Evolutionary conservation across 768 basidiomycete species (phyloP), one percentile per base, ranked within the genome.

Genomic region (Tricholoma furcatifolium): DNA sequence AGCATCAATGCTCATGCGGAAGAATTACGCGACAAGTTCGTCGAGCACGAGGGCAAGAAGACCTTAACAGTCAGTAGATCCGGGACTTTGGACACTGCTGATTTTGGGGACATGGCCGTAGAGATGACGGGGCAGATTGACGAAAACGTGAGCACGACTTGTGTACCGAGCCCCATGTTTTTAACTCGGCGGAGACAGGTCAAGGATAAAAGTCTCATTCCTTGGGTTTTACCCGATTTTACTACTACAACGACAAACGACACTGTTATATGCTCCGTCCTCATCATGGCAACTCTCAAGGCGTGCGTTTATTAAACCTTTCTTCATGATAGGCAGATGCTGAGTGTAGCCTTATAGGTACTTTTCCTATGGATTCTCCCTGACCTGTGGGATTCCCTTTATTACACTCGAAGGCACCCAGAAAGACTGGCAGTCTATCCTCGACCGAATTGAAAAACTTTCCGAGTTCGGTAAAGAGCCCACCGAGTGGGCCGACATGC

Each of bases 21-120:
- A 44, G 62, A 65, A 1, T 58, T 75, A 12, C 63, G 72, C 5
- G 36, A 56, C 2, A 54, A 64, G 8, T 75, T 76, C 49, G 71
- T 73, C 2, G 59, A 60, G 2, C 73, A 72, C 23, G 62, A 67
- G 15, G 73, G 63, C 6, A 60, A 71, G 53, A 65, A 69, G 38
- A 38, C 59, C 4, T 52, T 79, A 23, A 49, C 59, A 2, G 51
- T 76, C 17, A n/a, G 46, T 5, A 21, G 6, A 3, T 17, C 39
- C n/a, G 54, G 51, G 3, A 57, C 18, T 7, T 51, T 65, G 7
- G 58, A 63, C 30, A 47, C 44, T 39, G 34, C 71, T 24, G 68
- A 78, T 54, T 70, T 71, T 17, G 65, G 65, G 3, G 40, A 47
- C 42, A 68, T 67, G 61, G 70, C 21, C 31, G 53, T 34, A 52